Evolutionary conservation across 2,329 filamentous ascomycete genomes (phyloP), one percentile per base, ranked within the genome.

Genomic region (Epichloe glyceriae): DNA sequence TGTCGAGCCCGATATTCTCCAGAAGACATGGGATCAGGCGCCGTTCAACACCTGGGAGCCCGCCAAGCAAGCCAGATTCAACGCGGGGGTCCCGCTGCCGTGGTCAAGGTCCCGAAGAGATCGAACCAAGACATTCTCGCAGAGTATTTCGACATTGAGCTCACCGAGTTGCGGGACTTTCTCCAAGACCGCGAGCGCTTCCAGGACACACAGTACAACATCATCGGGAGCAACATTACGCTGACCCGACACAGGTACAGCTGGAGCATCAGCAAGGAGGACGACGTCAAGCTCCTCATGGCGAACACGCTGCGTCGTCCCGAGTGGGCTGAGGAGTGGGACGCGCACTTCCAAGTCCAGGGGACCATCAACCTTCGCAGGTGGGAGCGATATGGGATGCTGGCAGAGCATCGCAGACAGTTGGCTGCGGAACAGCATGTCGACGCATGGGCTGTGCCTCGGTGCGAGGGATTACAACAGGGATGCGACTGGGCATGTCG

Each of bases 341-440:
- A 64, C 30, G 30, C 50, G 2, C 55, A 59, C 37, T 63, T 59
- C n/a, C 20, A n/a, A 4, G 50, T 50, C 17, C 52, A 42, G 1
- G 56, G 53, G 6, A 33, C 49, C 17, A 39, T 58, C 35, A 59
- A 65, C 15, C 22, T 57, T 2, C 55, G 60, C n/a, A 59, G 52
- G 3, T 57, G 57, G 54, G 59, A 61, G 22, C 42, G 50, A 1
- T 66, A 66, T 40, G 55, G 56, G 34, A 52, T 44, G 45, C 39
- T 59, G 47, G 58, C 56, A 11, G 52, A 41, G 6, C 59, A 58
- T n/a, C 60, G 59, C 33, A 56, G 56, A 2, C 41, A 53, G 33
- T 44, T 47, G 4, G 54, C 57, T 1, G 42, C 8, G 3, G 41
- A 53, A n/a, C 51, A 52, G 20, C 51, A 51, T 0, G n/a, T 55